Evolutionary conservation across 495 filamentous ascomycete genomes (phyloP).

Genomic region (Aspergillus egyptiacus): DNA sequence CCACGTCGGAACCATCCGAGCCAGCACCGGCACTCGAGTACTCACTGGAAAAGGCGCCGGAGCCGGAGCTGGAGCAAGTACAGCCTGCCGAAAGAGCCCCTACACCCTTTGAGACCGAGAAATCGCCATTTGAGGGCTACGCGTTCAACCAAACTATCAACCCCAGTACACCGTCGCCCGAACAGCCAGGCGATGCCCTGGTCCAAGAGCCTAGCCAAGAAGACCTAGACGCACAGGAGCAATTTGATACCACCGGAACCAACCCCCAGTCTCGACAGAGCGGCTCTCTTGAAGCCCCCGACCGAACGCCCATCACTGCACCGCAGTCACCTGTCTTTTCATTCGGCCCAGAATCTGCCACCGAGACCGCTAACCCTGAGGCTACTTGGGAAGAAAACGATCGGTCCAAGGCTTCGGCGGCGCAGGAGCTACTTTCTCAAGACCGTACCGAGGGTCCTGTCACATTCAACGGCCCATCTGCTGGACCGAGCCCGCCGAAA

Average conservation of each 20-base stretch:
- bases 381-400: constrained; percentile 8
- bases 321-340: constrained; percentile 24
- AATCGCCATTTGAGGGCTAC: constrained; percentile 19
- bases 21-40: constrained; percentile 17
- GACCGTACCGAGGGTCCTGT: neutral
- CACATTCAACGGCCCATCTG: neutral
- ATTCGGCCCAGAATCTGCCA: constrained; percentile 14
- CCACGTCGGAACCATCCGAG: constrained; percentile 2
- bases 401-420: neutral
- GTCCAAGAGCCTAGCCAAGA: constrained; percentile 13
- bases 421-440: neutral
- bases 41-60: constrained; percentile 12
- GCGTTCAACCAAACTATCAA: constrained; percentile 15
- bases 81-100: constrained; percentile 21
- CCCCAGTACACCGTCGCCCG: constrained; percentile 12
- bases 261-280: constrained; percentile 17
- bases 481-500: neutral
- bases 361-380: constrained; percentile 1
- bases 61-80: constrained; percentile 16
- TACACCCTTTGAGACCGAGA: constrained; percentile 17
- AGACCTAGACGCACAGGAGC: constrained; percentile 15
- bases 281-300: constrained; percentile 11
- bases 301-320: constrained; percentile 21
- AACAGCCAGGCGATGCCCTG: constrained; percentile 18
- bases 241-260: constrained; percentile 5